Base-by-base conservation (phyloP, 306 rosid genomes). In the Ceratonia siliqua region DNA sequence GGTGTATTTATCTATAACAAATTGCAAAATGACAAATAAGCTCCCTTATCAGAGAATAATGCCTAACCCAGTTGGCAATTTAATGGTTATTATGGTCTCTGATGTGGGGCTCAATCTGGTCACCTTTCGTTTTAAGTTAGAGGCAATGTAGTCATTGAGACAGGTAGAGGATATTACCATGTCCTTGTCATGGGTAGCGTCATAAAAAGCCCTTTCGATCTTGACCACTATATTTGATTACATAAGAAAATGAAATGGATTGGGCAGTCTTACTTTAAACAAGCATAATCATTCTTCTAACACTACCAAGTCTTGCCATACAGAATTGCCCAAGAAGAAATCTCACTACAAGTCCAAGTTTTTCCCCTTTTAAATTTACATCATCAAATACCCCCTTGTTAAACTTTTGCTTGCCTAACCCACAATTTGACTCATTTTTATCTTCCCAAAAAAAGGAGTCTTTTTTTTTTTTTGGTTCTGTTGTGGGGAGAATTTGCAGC, bases 81-180 rank as follows among this genome's bases (percentile, higher is more conserved):
- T 57, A 55, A 64, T 36, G 84, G 79, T 55, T 25, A 79, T 58
- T n/a, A 27, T 78, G 72, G 77, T 63, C 70, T 43, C 17, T 81
- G 59, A 68, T 32, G 72, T 71, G 82, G 70, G 83, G 65, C 22
- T 39, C 28, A 22, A 11, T 62, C 8, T 64, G 85, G 81, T 87
- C 66, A 74, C 68, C 30, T 85, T 75, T 87, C 84, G 33, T 79
- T 86, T 76, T 54, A 33, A 67, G 79, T 66, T 72, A 76, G 82
- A 66, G 46, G 66, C 52, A 52, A 76, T 52, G 76, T 72, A 59
- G 22, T 78, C 73, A 72, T 72, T 71, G 8, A 67, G 73, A 28
- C 52, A 80, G 76, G 77, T 79, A 52, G n/a, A 75, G 82, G 82
- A 75, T 70, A 75, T 71, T 75, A 32, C 12, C 21, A 14, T 57